Evolutionary conservation across 2,329 filamentous ascomycete species (phyloP), one percentile per base, ranked within the genome.

Genomic region (Camillea tinctor): DNA sequence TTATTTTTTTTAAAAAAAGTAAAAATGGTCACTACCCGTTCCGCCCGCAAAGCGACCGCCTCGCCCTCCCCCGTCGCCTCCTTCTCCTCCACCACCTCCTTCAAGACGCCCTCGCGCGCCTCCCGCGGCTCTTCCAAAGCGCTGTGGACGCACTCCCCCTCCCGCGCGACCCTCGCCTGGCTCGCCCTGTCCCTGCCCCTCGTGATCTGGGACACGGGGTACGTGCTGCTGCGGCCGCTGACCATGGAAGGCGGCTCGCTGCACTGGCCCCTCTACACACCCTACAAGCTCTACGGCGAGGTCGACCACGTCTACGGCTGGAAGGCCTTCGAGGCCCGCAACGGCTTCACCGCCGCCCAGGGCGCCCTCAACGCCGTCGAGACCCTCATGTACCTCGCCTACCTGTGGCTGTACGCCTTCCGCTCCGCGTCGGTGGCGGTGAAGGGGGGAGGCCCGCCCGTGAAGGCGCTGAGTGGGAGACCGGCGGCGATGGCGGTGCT

Each of bases 221-320:
- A 96, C 78, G 86, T 96, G 48, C 80, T 96, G 52, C 79, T 91
- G 57, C 90, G 93, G 20, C 93, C 93, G 26, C 85, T 88, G 74
- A 90, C 87, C 59, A 95, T 97, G 90, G 86, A 88, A 0, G 91
- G 91, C 66, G 92, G 92, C 17, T 76, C 75, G 52, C 79, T 89
- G 56, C 91, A 96, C 77, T 80, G 77, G 78, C 90, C 90, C 1
- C 69, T 96, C 50, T 97, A 86, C 84, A 78, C 77, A 26, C 92
- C 91, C 0, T 97, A 97, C 77, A 85, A 84, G 70, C 84, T 96
- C 1, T 96, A 97, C 77, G 91, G 89, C 59, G 79, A 81, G 55
- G 80, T 96, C 66, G 93, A 97, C 76, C 81, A 93, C 74, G 81
- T 94, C 30, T 97, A 97, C 77, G 92, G 92, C 49, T 88, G 84